phyloP scores from a whole-genome alignment of 1,284 basidiomycete genomes.

The Fomitiporia mediterranea region DNA sequence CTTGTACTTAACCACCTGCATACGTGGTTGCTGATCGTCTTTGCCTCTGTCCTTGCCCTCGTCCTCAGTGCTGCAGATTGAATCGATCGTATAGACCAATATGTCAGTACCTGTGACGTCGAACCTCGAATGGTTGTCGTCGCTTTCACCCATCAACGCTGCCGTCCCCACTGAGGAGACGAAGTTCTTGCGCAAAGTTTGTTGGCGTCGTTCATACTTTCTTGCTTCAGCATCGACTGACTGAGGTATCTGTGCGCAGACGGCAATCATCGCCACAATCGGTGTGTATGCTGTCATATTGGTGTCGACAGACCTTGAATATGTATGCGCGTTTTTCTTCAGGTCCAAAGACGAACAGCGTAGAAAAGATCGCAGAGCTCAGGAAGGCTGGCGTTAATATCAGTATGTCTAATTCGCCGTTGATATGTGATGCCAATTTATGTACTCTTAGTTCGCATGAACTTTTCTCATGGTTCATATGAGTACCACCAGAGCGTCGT shows the following conservation, averaged over 20 bases:
- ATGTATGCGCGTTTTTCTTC: constrained; percentile 20
- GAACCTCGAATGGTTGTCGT: constrained; percentile 89
- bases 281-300: constrained; percentile 43
- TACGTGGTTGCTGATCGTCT: background rate
- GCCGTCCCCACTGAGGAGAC: constrained; percentile 69
- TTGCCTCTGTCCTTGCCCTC: background rate
- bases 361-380: constrained; percentile 80
- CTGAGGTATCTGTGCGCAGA: constrained; percentile 44
- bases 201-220: constrained; percentile 24
- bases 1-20: background rate
- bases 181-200: constrained; percentile 86
- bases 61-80: background rate
- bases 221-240: constrained; percentile 17
- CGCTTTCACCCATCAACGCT: constrained; percentile 66
- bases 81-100: background rate
- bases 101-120: constrained; percentile 56
- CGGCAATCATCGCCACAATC: constrained; percentile 95
- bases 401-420: constrained; percentile 50
- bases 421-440: background rate
- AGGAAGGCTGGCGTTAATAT: constrained; percentile 92
- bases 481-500: constrained; percentile 98
- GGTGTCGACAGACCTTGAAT: constrained; percentile 8
- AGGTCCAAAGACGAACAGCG: constrained; percentile 90
- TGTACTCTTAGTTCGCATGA: constrained; percentile 80
- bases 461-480: constrained; percentile 96